Conservation (phyloP, 805 yeast genomes). For the Citeromyces nyonsensis region DNA sequence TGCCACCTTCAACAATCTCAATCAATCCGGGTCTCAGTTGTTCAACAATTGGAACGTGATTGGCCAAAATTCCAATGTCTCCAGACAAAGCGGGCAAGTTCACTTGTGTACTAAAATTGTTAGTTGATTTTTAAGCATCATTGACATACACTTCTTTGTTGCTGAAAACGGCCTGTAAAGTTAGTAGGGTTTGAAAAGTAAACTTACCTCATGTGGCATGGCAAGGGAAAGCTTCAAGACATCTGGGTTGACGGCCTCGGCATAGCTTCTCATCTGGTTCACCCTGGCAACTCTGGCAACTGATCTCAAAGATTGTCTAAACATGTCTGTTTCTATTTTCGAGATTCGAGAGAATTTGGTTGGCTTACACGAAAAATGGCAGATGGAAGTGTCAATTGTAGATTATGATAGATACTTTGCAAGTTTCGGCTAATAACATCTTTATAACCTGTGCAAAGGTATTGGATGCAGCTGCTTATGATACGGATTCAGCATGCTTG, state of each 20-base stretch:
- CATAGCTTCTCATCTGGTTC: slow-evolving; percentile 70
- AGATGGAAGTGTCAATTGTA: neutral
- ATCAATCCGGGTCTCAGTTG: slow-evolving; percentile 93
- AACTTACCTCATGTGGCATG: slow-evolving; percentile 54
- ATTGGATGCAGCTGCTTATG: slow-evolving; percentile 13
- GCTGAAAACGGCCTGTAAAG: slow-evolving; percentile 12
- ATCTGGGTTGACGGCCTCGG: slow-evolving; percentile 58
- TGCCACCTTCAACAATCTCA: slow-evolving; percentile 65
- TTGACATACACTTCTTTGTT: slow-evolving; percentile 15
- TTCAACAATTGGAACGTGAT: slow-evolving; percentile 95
- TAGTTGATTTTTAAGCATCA: neutral
- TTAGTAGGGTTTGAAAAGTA: slow-evolving; percentile 1
- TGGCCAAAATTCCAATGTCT: slow-evolving; percentile 91
- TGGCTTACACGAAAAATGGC: neutral
- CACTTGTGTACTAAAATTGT: slow-evolving; percentile 42
- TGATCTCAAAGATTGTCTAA: slow-evolving; percentile 49
- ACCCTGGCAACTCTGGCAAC: slow-evolving; percentile 39
- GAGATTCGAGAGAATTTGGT: slow-evolving; percentile 1
- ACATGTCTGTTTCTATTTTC: slow-evolving; percentile 21
- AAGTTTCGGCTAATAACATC: slow-evolving; percentile 13
- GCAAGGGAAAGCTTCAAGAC: slow-evolving; percentile 80
- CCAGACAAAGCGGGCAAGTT: slow-evolving; percentile 94
- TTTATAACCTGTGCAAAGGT: slow-evolving; percentile 16
- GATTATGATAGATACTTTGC: neutral
- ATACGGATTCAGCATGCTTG: slow-evolving; percentile 8